These are phyloP conservation scores for Nicotiana otophora DNA, from an alignment of 257 asterid genomes.

Conservation along the genomic window DNA sequence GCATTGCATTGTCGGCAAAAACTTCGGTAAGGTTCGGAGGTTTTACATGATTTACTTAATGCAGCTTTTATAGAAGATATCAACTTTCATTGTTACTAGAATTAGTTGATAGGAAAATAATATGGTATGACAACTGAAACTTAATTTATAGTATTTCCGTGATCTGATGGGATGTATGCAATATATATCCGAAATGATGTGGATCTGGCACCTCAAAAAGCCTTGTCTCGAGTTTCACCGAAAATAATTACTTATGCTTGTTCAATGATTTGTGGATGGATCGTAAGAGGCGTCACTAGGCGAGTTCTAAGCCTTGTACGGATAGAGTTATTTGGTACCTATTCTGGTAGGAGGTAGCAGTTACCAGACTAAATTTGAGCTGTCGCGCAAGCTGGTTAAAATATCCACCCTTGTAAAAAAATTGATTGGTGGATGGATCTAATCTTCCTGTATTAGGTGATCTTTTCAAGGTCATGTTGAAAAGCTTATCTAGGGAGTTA, in stretches of 20 bases:
- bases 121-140: not conserved
- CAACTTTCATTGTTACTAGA: not conserved
- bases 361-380: not conserved
- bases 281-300: not conserved
- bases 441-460: not conserved
- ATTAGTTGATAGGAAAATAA: not conserved
- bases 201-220: not conserved
- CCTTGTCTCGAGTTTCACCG: not conserved
- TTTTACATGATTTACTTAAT: not conserved
- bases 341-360: not conserved
- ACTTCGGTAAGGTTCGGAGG: constrained; percentile 55
- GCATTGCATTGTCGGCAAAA: constrained; percentile 99
- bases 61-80: not conserved
- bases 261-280: not conserved
- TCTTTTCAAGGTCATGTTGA: not conserved
- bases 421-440: not conserved
- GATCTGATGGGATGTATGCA: not conserved
- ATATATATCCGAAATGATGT: not conserved
- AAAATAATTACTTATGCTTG: not conserved
- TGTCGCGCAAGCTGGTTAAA: not conserved
- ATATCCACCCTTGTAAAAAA: not conserved
- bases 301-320: not conserved
- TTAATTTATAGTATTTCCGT: not conserved
- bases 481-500: not conserved
- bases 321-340: not conserved